Evolutionary conservation across 805 yeast species (phyloP), one percentile per base, ranked within the genome.

Genomic region (Ogataea zsoltii): DNA sequence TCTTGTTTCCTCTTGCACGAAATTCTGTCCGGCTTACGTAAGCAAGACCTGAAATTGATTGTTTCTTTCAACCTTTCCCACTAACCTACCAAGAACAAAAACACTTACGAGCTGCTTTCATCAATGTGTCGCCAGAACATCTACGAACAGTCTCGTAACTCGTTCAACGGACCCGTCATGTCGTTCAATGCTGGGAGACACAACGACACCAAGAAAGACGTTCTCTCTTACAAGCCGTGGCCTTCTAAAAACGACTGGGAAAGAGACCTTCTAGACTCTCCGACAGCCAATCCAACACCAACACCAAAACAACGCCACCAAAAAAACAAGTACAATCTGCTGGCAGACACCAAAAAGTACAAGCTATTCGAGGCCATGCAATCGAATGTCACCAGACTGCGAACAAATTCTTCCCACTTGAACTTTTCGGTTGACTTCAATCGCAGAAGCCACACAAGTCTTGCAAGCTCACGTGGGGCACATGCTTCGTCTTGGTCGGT

Each of bases 1-100:
- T 11, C 37, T 61, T 31, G 15, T 55, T 3, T 38, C 55, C 4
- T 49, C 51, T 17, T 61, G 65, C 40, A 45, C 51, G 19, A 51
- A 49, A n/a, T 57, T 46, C 36, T 61, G 65, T 46, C 54, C 52
- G 11, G 60, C 54, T 16, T 52, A 51, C 35, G 58, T 53, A 42
- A 38, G 57, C 47, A 3, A 6, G 5, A 13, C 6, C 33, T 5
- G 11, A 10, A 14, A 31, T 15, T 9, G 14, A 4, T 6, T 9
- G 18, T 11, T 13, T 11, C 18, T 31, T 31, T 4, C 18, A 11
- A n/a, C 12, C 17, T 7, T 14, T 7, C 14, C 19, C 12, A 37
- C 40, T 37, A 37, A 26, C 40, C 12, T 15, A 31, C 16, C 12
- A 25, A 54, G 51, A 55, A 57, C 42, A 54, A 54, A 42, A 54